Evolutionary conservation across 1,284 basidiomycete species (phyloP).

Genomic region (Austroboletus niveus): DNA sequence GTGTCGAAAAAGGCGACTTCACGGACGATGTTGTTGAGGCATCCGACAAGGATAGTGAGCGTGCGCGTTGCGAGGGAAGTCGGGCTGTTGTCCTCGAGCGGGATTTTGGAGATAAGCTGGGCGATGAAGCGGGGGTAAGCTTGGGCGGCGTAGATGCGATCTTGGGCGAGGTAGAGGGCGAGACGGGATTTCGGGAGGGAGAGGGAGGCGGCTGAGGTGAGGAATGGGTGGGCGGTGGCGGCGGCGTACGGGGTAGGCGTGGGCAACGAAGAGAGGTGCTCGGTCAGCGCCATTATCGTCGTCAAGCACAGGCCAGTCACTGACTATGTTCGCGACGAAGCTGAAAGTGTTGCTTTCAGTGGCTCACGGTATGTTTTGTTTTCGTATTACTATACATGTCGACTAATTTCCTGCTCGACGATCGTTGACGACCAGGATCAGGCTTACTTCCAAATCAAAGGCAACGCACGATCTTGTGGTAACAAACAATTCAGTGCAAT

Average conservation of each 20-base stretch:
- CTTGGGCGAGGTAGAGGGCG: conserved; percentile 61
- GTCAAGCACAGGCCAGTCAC: background rate
- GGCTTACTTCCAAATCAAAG: too few relatives aligned
- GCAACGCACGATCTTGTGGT: too few relatives aligned
- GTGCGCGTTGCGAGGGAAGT: conserved; percentile 39
- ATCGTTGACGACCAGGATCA: too few relatives aligned
- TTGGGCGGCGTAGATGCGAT: conserved; percentile 67
- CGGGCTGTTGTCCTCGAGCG: conserved; percentile 38
- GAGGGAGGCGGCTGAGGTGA: conserved; percentile 50
- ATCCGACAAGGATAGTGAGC: conserved; percentile 47
- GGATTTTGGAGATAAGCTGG: conserved; percentile 51
- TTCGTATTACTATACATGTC: too few relatives aligned
- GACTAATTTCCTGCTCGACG: too few relatives aligned
- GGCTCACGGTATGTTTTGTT: too few relatives aligned
- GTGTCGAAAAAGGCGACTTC: conserved; percentile 64
- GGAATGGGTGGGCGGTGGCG: conserved; percentile 57
- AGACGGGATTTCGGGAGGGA: conserved; percentile 47
- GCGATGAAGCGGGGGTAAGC: conserved; percentile 65
- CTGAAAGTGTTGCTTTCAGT: too few relatives aligned
- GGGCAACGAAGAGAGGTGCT: conserved; percentile 34
- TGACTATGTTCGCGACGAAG: too few relatives aligned
- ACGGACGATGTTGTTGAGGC: conserved; percentile 54
- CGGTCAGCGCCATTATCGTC: conserved; percentile 5
- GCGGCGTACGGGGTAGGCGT: conserved; percentile 40
- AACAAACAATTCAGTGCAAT: too few relatives aligned